A percentile compares a stretch with the other conserved stretches of the same genome.
These are phyloP conservation scores for Salix caprea DNA, from an alignment of 345 rosid genomes.

Conservation along the genomic window DNA sequence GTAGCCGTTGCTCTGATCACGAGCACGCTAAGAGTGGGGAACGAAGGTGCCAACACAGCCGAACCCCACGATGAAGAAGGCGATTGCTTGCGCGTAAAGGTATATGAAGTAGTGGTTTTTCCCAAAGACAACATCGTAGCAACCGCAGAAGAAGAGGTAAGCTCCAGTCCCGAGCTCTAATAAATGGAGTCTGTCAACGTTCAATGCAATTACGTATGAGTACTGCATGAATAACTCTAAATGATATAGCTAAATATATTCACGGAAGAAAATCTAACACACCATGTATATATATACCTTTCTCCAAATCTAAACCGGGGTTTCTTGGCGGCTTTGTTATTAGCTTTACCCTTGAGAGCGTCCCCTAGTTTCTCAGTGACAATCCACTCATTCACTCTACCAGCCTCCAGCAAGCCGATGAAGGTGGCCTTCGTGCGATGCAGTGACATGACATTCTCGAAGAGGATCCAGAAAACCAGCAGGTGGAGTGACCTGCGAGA, in stretches of 20 bases:
- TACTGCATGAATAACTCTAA: neutral
- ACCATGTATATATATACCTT: slow-evolving; percentile 43
- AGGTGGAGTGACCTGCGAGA: slow-evolving; percentile 70
- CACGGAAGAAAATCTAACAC: no score
- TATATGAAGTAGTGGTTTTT: slow-evolving; percentile 63
- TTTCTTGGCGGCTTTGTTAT: slow-evolving; percentile 45
- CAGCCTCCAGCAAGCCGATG: slow-evolving; percentile 77
- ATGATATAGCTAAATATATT: no score
- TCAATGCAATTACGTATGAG: neutral
- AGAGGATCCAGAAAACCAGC: slow-evolving; percentile 87
- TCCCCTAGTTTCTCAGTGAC: slow-evolving; percentile 95
- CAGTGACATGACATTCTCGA: slow-evolving; percentile 93
- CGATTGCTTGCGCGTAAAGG: slow-evolving; percentile 69
- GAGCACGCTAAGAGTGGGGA: slow-evolving; percentile 29
- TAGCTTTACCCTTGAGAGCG: slow-evolving; percentile 52
- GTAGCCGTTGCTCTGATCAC: neutral
- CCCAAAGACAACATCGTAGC: slow-evolving; percentile 59
- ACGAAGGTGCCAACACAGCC: slow-evolving; percentile 71
- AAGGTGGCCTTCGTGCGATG: slow-evolving; percentile 90
- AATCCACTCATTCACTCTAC: slow-evolving; percentile 94
- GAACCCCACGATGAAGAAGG: slow-evolving; percentile 74
- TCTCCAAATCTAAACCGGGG: slow-evolving; percentile 62
- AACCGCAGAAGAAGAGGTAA: slow-evolving; percentile 69
- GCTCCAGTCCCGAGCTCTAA: slow-evolving; percentile 69
- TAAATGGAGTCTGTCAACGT: slow-evolving; percentile 48